phyloP scores from a whole-genome alignment of 1,284 basidiomycete species.

The Apiotrichum gamsii region DNA sequence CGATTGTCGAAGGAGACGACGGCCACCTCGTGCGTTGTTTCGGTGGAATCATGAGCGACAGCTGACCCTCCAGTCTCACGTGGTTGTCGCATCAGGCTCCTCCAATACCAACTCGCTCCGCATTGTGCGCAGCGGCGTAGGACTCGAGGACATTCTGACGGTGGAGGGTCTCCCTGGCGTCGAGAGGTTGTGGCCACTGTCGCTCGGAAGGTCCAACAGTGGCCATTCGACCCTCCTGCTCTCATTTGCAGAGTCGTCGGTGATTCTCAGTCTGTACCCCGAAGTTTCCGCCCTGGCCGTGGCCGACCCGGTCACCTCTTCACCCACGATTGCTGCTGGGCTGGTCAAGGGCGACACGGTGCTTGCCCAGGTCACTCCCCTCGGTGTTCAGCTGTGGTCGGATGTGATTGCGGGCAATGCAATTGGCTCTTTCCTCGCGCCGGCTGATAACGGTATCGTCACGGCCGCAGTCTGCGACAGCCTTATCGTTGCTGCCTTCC shows the following conservation, averaged over 20 bases:
- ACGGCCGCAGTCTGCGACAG: conserved; percentile 61
- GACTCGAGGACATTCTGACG: conserved; percentile 62
- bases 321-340: conserved; percentile 60
- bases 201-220: conserved; percentile 6
- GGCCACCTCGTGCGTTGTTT: conserved; percentile 60
- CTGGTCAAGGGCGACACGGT: conserved; percentile 49
- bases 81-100: conserved; percentile 85
- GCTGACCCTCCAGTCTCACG: conserved; percentile 56
- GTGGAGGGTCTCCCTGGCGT: conserved; percentile 59
- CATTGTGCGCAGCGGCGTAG: conserved; percentile 77
- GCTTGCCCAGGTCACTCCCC: conserved; percentile 65
- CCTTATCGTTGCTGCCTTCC: conserved; percentile 61
- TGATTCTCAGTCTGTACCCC: conserved; percentile 42
- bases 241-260: conserved; percentile 21
- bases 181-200: conserved; percentile 61
- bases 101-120: conserved; percentile 73
- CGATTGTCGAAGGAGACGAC: conserved; percentile 65
- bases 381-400: conserved; percentile 53
- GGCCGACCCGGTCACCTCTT: conserved; percentile 38
- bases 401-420: conserved; percentile 13
- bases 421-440: conserved; percentile 15
- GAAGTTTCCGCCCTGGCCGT: conserved; percentile 42
- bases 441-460: conserved; percentile 55
- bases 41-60: conserved; percentile 9
- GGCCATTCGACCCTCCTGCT: conserved; percentile 18